Evolutionary conservation across 345 rosid species (phyloP).

Genomic region (Arabidopsis thaliana): DNA sequence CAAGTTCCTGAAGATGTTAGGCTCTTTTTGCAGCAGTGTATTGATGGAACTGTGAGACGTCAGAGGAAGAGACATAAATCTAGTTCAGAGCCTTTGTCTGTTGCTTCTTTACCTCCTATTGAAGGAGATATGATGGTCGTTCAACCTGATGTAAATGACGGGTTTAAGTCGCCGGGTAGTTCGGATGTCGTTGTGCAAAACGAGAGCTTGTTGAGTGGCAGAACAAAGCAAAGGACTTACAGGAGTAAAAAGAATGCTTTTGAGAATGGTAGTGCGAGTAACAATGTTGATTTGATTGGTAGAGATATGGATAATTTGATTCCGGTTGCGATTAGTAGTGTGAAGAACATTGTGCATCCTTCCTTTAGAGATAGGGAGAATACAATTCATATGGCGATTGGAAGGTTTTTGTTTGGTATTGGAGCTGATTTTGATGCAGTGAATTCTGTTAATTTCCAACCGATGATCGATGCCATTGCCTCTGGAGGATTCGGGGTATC

Average conservation of each 20-base stretch:
- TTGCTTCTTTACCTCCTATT: constrained; percentile 46
- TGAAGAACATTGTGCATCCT: constrained; percentile 35
- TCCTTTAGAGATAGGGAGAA: constrained; percentile 47
- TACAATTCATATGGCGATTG: constrained; percentile 59
- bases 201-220: constrained; percentile 14
- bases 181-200: constrained; percentile 36
- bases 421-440: constrained; percentile 80
- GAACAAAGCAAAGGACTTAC: constrained; percentile 46
- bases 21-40: constrained; percentile 61
- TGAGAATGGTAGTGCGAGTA: constrained; percentile 49
- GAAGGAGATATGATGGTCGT: constrained; percentile 44
- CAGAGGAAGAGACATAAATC: constrained; percentile 74
- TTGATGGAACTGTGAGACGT: constrained; percentile 68
- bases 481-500: constrained; percentile 55
- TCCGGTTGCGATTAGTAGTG: constrained; percentile 43
- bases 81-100: constrained; percentile 50
- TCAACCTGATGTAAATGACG: constrained; percentile 51
- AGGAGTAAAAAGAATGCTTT: constrained; percentile 47
- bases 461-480: constrained; percentile 68
- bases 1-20: constrained; percentile 71
- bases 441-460: constrained; percentile 69
- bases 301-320: constrained; percentile 40
- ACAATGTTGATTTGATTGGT: constrained; percentile 32
- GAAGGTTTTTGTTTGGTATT: constrained; percentile 72
- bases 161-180: constrained; percentile 24